phyloP scores from a whole-genome alignment of 2,329 filamentous ascomycete species.

The Colletotrichum filicis region DNA sequence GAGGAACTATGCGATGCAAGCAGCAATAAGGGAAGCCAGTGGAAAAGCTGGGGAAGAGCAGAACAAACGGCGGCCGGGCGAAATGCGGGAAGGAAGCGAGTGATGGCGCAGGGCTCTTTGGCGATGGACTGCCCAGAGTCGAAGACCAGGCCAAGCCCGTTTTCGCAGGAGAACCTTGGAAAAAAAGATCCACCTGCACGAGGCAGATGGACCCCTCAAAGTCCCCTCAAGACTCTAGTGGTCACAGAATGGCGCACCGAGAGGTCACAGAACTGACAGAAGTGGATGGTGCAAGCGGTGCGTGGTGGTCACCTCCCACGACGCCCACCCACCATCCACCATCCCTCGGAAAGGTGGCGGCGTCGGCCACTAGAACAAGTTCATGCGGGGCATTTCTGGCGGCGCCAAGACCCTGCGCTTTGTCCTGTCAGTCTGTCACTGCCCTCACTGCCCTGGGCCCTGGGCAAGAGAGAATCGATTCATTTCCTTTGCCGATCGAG shows the following conservation, averaged over 20 bases:
- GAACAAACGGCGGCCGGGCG: not conserved
- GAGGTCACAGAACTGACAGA: slow-evolving; percentile 2
- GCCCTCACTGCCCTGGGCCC: not conserved
- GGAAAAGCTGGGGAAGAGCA: not conserved
- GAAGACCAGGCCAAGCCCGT: slow-evolving; percentile 24
- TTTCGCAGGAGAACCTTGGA: slow-evolving; percentile 6
- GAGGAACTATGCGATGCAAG: not conserved
- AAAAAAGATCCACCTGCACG: slow-evolving; percentile 32
- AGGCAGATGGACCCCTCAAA: slow-evolving; percentile 20
- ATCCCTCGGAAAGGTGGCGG: not conserved
- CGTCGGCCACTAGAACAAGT: slow-evolving; percentile 7
- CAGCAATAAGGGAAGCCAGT: not conserved
- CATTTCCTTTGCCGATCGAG: not conserved
- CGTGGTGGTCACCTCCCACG: not conserved
- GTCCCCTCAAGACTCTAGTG: not conserved
- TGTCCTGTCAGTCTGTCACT: slow-evolving; percentile 7
- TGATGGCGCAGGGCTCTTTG: slow-evolving; percentile 13
- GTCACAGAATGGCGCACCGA: slow-evolving; percentile 30
- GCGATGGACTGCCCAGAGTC: slow-evolving; percentile 12
- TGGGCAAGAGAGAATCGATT: not conserved
- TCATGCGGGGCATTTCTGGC: slow-evolving; percentile 29
- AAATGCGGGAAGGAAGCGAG: slow-evolving; percentile 13
- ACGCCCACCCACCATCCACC: not conserved
- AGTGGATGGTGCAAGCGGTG: slow-evolving; percentile 2
- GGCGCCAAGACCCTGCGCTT: slow-evolving; percentile 33